Evolutionary conservation across 108 stramenopile genomes (phyloP), one percentile per base, ranked within the genome.

Genomic region (Conticribra guillardii): DNA sequence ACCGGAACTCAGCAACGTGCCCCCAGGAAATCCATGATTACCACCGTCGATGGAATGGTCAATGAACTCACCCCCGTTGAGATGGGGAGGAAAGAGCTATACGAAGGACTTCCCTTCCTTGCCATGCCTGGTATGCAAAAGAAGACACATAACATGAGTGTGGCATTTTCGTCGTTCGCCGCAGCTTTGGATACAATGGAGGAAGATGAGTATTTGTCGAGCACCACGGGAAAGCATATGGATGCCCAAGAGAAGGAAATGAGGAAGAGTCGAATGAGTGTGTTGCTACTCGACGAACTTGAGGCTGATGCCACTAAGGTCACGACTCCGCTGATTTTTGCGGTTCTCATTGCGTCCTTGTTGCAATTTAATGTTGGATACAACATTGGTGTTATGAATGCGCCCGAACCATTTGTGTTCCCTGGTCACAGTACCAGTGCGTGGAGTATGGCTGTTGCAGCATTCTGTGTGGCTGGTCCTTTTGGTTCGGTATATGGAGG

Each of bases 341-440:
- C 93, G 23, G 84, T 91, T 28, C 51, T 91, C 34, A 71, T 79
- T 45, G 78, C 79, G 48, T 82, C 64, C 4, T 46, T 80, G 67
- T 62, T 76, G 24, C 60, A 63, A 69, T 75, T 80, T 30, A 79
- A 70, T 47, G 55, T 85, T 19, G 94, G 94, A 34, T 89, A 89
- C 76, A 90, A 89, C 44, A 89, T 85, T 9, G 73, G 85, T 29
- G 94, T 93, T 28, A 92, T 96, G 89, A 96, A 96, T 82, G 85
- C 94, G 11, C 88, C 91, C 29, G 87, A 82, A 60, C 83, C 81
- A 14, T 87, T 87, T 50, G 90, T 92, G 26, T 96, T 96, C 56
- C 94, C 91, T 51, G 91, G 88, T 5, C 91, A 93, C 54, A 75
- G 82, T 18, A 90, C 90, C 1, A 68, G 60, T 15, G 18, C 56